These are phyloP conservation scores for Bolboschoenus planiculmis DNA, from an alignment of 176 grass and related monocot genomes.

Conservation along the genomic window DNA sequence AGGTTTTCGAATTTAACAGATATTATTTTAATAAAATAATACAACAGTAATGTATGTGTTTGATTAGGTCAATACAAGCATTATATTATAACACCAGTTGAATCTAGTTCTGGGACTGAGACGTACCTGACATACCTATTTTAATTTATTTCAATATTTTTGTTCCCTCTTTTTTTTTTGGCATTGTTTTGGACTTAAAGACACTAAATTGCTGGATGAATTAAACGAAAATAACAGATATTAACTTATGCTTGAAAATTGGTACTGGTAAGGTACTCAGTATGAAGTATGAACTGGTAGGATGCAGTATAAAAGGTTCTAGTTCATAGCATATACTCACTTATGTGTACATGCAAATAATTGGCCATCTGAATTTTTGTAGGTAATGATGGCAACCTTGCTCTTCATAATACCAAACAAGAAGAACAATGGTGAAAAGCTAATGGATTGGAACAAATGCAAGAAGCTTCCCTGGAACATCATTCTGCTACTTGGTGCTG, in stretches of 20 bases:
- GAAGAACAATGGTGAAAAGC: conserved; percentile 56
- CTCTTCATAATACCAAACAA: conserved; percentile 82
- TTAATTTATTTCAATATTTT: neutral
- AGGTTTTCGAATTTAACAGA: too few relatives aligned
- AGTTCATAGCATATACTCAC: neutral
- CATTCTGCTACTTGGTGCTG: conserved; percentile 79
- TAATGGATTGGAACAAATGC: conserved; percentile 99
- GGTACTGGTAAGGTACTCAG: neutral
- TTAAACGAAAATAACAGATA: neutral
- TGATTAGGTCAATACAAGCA: neutral
- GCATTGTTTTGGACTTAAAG: neutral
- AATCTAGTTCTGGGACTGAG: neutral
- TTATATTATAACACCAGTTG: neutral
- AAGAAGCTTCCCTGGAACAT: conserved; percentile 85
- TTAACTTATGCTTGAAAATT: neutral
- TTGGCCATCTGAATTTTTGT: neutral
- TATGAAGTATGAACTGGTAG: neutral
- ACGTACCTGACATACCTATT: neutral
- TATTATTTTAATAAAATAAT: too few relatives aligned
- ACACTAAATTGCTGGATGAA: neutral
- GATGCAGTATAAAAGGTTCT: neutral
- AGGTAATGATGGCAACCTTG: conserved; percentile 86
- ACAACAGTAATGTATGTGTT: too few relatives aligned
- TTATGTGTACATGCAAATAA: neutral
- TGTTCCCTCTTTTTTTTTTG: neutral